A percentile compares a stretch with the other conserved stretches of the same genome.
These are phyloP conservation scores for Lotmaria passim DNA, from an alignment of 208 protist species.

Conservation along the genomic window DNA sequence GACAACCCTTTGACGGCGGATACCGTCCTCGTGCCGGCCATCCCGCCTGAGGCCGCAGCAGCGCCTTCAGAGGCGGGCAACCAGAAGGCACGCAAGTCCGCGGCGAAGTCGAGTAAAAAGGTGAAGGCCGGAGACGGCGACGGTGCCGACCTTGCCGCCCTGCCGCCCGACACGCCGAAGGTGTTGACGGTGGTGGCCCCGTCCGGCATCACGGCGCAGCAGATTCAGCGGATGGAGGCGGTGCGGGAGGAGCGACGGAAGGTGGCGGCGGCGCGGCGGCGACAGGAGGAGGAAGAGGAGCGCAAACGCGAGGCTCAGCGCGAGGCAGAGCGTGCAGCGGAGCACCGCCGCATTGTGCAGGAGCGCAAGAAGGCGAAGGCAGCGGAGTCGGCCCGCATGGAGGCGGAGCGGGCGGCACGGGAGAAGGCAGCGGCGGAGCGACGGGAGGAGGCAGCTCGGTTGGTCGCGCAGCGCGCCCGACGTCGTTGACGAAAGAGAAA, in stretches of 20 bases:
- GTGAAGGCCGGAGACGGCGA: background rate
- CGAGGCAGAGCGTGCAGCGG: slow-evolving; percentile 61
- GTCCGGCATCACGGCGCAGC: slow-evolving; percentile 45
- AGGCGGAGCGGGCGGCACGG: slow-evolving; percentile 31
- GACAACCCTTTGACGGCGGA: slow-evolving; percentile 18
- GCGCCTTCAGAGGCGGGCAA: background rate
- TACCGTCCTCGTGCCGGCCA: slow-evolving; percentile 26
- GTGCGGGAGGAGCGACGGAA: slow-evolving; percentile 56
- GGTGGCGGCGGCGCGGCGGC: slow-evolving; percentile 46
- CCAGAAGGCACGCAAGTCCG: background rate
- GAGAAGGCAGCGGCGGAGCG: slow-evolving; percentile 42
- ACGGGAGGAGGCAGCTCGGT: slow-evolving; percentile 43
- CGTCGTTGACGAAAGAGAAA: slow-evolving; percentile 8
- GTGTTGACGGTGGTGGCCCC: slow-evolving; percentile 40
- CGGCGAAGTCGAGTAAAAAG: background rate
- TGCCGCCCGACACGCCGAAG: slow-evolving; percentile 16
- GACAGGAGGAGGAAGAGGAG: slow-evolving; percentile 59
- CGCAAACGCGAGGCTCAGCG: slow-evolving; percentile 51
- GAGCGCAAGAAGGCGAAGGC: slow-evolving; percentile 55
- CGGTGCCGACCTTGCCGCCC: background rate
- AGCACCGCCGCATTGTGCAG: slow-evolving; percentile 53
- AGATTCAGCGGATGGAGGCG: slow-evolving; percentile 51
- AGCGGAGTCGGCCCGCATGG: slow-evolving; percentile 39
- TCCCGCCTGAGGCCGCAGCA: background rate
- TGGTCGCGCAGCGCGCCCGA: slow-evolving; percentile 44